phyloP scores from a whole-genome alignment of 176 grass and related monocot species.

The Triticum timopheevii region DNA sequence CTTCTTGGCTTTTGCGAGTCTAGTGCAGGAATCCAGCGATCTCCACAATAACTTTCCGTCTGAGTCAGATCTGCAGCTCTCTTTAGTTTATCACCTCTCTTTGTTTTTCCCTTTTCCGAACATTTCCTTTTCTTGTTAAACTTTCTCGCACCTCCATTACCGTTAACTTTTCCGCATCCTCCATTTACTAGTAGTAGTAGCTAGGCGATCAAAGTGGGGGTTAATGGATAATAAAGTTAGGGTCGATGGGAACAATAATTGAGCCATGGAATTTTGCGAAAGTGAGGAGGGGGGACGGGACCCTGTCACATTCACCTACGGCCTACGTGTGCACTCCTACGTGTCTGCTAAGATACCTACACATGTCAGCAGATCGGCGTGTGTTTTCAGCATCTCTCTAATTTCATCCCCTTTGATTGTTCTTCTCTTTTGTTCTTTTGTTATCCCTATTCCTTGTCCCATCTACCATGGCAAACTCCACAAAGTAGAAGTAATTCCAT shows the following conservation, averaged over 20 bases:
- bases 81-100: constrained; percentile 12
- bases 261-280: neutral
- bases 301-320: neutral
- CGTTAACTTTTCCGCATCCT: neutral
- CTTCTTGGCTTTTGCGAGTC: neutral
- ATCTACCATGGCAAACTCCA: too few species aligned
- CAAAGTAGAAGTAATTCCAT: too few species aligned
- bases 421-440: neutral
- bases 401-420: neutral
- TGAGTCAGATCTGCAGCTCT: neutral
- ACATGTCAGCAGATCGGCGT: neutral
- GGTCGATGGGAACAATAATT: constrained; percentile 42
- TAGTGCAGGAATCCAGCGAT: neutral
- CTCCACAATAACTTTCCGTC: neutral
- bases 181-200: neutral
- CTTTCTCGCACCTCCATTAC: neutral
- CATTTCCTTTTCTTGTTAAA: neutral
- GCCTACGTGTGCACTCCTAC: neutral
- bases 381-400: neutral
- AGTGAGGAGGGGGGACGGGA: neutral
- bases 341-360: neutral
- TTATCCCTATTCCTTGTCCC: neutral
- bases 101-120: neutral
- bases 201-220: neutral
- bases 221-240: neutral